Percentiles rank a stretch among this genome's conserved stretches.
phyloP scores from a whole-genome alignment of 805 yeast genomes.

The Blastobotrys parvus region DNA sequence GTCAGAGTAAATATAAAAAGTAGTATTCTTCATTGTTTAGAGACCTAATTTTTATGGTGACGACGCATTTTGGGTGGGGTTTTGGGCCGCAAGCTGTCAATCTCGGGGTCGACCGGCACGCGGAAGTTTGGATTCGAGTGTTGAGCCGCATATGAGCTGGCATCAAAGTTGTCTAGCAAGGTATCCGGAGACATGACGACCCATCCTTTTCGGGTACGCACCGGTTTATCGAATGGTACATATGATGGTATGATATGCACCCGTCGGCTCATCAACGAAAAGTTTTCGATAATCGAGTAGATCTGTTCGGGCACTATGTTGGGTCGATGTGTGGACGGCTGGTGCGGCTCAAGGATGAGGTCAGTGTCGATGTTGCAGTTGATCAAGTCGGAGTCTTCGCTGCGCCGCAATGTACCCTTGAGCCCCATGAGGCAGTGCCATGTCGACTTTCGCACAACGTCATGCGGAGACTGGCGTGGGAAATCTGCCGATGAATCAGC shows the following conservation, averaged over 20 bases:
- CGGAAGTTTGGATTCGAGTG: constrained; percentile 39
- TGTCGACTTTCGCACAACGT: constrained; percentile 51
- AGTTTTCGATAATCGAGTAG: constrained; percentile 80
- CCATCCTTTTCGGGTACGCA: constrained; percentile 83
- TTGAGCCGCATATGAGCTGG: constrained; percentile 38
- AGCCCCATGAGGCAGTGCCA: constrained; percentile 99
- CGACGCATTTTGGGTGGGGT: constrained; percentile 49
- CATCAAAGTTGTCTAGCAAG: constrained; percentile 58
- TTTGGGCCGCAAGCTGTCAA: constrained; percentile 76
- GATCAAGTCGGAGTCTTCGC: constrained; percentile 73
- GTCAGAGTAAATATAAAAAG: too few relatives aligned
- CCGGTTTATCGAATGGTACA: constrained; percentile 47
- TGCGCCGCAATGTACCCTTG: constrained; percentile 85
- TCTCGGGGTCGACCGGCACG: constrained; percentile 63
- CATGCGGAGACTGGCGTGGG: constrained; percentile 32
- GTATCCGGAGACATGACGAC: constrained; percentile 82
- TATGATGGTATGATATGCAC: constrained; percentile 76
- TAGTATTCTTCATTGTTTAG: too few relatives aligned
- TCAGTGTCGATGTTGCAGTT: constrained; percentile 93
- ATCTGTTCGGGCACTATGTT: constrained; percentile 62
- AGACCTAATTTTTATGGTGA: constrained; percentile 2
- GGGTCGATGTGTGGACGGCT: constrained; percentile 9
- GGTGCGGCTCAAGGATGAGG: constrained; percentile 54
- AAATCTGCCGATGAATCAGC: constrained; percentile 55
- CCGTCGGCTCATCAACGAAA: constrained; percentile 72